phyloP scores from a whole-genome alignment of 768 basidiomycete genomes.

The Kwoniella newhampshirensis region DNA sequence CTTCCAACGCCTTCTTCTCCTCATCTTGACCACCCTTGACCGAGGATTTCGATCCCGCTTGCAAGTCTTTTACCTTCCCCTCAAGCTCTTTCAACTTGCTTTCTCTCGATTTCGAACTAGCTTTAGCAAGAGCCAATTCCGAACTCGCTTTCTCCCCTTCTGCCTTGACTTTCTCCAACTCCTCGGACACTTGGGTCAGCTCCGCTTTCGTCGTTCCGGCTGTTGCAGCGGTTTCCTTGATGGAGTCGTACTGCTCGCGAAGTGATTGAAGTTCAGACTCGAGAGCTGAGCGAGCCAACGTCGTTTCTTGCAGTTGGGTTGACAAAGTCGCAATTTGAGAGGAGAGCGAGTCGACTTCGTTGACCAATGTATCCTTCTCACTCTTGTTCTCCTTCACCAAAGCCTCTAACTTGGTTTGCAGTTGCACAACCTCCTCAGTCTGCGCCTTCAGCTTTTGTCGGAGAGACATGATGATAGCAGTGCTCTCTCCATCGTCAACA shows the following conservation, averaged over 20 bases:
- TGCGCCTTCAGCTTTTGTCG: constrained; percentile 80
- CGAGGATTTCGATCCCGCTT: neutral
- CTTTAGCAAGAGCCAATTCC: constrained; percentile 23
- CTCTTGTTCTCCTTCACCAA: constrained; percentile 48
- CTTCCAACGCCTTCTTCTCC: constrained; percentile 14
- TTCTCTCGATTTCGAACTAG: constrained; percentile 12
- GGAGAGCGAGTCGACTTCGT: constrained; percentile 47
- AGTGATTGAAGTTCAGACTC: constrained; percentile 10
- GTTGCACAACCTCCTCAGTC: constrained; percentile 57
- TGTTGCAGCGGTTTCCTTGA: constrained; percentile 8
- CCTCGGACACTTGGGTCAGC: constrained; percentile 11
- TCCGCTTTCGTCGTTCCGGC: constrained; percentile 11
- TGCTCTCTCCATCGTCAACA: constrained; percentile 70
- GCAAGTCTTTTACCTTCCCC: constrained; percentile 22
- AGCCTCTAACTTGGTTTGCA: constrained; percentile 50
- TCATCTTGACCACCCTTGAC: constrained; percentile 1
- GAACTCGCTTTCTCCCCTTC: constrained; percentile 17
- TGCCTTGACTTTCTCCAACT: constrained; percentile 17
- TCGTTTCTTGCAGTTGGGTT: constrained; percentile 27
- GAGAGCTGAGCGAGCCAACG: constrained; percentile 4
- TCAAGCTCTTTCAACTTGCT: constrained; percentile 19
- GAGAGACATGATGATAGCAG: constrained; percentile 77
- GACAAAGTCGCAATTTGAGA: constrained; percentile 43
- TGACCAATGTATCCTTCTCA: constrained; percentile 46
- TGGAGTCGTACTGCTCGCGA: constrained; percentile 6